Percentiles rank a stretch among this genome's conserved stretches.
phyloP scores from a whole-genome alignment of 148 eudicot species.

The Simmondsia chinensis region DNA sequence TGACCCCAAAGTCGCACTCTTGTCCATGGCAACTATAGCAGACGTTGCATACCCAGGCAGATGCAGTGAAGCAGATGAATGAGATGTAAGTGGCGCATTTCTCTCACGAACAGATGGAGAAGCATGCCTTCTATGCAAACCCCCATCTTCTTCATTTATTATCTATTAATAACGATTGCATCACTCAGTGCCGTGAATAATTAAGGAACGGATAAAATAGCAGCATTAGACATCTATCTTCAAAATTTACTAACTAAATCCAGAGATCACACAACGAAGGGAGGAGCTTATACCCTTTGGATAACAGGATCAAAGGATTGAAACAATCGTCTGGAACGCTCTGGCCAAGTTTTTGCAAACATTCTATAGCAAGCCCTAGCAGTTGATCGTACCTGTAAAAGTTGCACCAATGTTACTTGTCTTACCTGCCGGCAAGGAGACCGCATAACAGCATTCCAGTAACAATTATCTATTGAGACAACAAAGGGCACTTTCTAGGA shows the following conservation, averaged over 20 bases:
- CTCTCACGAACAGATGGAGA: slow-evolving; percentile 91
- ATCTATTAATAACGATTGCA: slow-evolving; percentile 26
- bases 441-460: too few species aligned
- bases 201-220: too few species aligned
- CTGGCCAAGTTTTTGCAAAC: slow-evolving; percentile 99
- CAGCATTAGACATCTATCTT: not conserved
- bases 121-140: slow-evolving; percentile 85
- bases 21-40: slow-evolving; percentile 96
- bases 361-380: slow-evolving; percentile 95
- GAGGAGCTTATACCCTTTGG: slow-evolving; percentile 57
- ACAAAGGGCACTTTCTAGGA: too few species aligned
- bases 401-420: not conserved
- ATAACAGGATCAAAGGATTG: slow-evolving; percentile 86
- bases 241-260: not conserved
- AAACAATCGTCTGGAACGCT: slow-evolving; percentile 81
- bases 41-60: slow-evolving; percentile 96
- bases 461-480: too few species aligned
- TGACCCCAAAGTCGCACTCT: slow-evolving; percentile 62
- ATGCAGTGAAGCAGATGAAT: slow-evolving; percentile 52
- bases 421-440: not conserved
- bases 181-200: too few species aligned
- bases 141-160: slow-evolving; percentile 90
- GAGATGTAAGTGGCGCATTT: slow-evolving; percentile 41
- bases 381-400: slow-evolving; percentile 76
- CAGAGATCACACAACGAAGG: slow-evolving; percentile 1